These are phyloP conservation scores for Aspergillus pseudonomiae DNA, from an alignment of 2,329 filamentous ascomycete species.

Conservation along the genomic window DNA sequence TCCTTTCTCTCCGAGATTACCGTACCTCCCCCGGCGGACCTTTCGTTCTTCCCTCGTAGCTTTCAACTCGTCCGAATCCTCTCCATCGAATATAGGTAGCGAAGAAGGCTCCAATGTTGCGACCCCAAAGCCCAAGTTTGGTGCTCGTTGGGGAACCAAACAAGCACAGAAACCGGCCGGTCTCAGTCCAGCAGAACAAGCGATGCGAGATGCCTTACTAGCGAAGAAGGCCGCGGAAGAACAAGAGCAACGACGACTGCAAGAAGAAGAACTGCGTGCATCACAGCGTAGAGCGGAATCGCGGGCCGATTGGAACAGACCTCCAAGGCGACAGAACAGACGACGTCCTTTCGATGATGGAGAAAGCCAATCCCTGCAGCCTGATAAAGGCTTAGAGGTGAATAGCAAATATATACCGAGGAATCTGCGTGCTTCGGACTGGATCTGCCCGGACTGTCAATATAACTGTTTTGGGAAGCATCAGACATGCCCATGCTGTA, in stretches of 20 bases:
- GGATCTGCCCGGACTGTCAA: slow-evolving; percentile 32
- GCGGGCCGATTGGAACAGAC: neutral
- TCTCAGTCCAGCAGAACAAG: slow-evolving; percentile 36
- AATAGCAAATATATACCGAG: slow-evolving; percentile 3
- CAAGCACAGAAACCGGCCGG: slow-evolving; percentile 24
- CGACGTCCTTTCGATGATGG: neutral
- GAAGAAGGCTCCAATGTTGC: slow-evolving; percentile 20
- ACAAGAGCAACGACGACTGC: slow-evolving; percentile 6
- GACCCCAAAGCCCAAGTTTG: slow-evolving; percentile 31
- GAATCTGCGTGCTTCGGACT: slow-evolving; percentile 22
- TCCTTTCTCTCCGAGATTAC: slow-evolving; percentile 21
- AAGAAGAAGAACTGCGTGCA: neutral
- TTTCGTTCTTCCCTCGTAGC: slow-evolving; percentile 37
- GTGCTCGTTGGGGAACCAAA: slow-evolving; percentile 24
- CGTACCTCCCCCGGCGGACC: slow-evolving; percentile 31
- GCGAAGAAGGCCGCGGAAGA: slow-evolving; percentile 10
- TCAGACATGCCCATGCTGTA: slow-evolving; percentile 32
- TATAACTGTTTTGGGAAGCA: slow-evolving; percentile 24
- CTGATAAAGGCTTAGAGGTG: slow-evolving; percentile 14
- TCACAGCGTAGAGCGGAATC: neutral
- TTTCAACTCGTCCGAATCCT: slow-evolving; percentile 33
- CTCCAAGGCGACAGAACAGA: neutral
- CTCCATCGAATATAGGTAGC: slow-evolving; percentile 25
- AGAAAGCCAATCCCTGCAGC: slow-evolving; percentile 12
- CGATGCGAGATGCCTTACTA: slow-evolving; percentile 34